phyloP scores from a whole-genome alignment of 2,329 filamentous ascomycete genomes.

The Spiromastix sp. region DNA sequence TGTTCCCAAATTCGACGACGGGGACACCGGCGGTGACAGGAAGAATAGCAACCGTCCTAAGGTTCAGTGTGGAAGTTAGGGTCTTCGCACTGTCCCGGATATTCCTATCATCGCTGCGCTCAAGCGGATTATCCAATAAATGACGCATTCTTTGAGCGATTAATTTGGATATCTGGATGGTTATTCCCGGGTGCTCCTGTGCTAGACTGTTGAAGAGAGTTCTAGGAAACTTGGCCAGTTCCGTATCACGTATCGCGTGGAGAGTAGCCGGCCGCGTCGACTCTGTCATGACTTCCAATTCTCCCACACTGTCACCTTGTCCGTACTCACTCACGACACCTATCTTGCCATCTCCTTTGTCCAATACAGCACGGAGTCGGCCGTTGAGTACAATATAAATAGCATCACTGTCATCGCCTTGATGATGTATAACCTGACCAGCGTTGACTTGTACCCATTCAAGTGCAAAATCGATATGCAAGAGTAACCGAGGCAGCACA shows the following conservation, averaged over 20 bases:
- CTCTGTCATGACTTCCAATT: slow-evolving; percentile 94
- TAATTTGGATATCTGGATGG: slow-evolving; percentile 97
- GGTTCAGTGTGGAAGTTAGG: slow-evolving; percentile 75
- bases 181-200: slow-evolving; percentile 93
- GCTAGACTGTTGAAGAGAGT: slow-evolving; percentile 96
- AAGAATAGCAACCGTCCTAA: slow-evolving; percentile 84
- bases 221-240: slow-evolving; percentile 89
- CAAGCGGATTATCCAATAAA: slow-evolving; percentile 69
- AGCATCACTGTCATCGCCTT: slow-evolving; percentile 90
- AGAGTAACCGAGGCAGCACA: slow-evolving; percentile 74
- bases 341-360: slow-evolving; percentile 70
- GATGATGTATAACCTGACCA: slow-evolving; percentile 87
- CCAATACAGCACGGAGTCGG: slow-evolving; percentile 72
- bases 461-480: slow-evolving; percentile 95
- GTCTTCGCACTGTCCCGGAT: slow-evolving; percentile 41
- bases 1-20: slow-evolving; percentile 87
- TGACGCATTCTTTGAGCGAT: slow-evolving; percentile 91
- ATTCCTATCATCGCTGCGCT: slow-evolving; percentile 53
- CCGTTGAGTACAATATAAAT: slow-evolving; percentile 98
- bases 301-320: slow-evolving; percentile 94
- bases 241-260: slow-evolving; percentile 92
- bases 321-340: slow-evolving; percentile 85
- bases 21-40: slow-evolving; percentile 87
- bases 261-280: slow-evolving; percentile 81
- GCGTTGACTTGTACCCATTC: slow-evolving; percentile 98